Evolutionary conservation across 768 basidiomycete species (phyloP), one percentile per base, ranked within the genome.

Genomic region (Melanogaster broomeanus): DNA sequence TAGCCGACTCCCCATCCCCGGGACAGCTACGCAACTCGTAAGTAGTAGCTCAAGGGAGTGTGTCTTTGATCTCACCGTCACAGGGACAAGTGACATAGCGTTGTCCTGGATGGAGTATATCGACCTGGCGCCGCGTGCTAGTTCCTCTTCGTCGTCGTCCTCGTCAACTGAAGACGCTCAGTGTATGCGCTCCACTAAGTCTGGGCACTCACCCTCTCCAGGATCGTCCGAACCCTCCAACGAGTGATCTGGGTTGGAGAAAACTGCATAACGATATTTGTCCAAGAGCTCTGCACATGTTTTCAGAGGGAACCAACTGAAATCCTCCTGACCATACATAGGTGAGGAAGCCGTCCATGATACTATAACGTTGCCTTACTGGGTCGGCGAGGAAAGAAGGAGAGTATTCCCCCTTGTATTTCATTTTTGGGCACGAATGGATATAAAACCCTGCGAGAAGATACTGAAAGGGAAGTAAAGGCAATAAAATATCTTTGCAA

Each of bases 371-470:
- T 40, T n/a, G 5, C 59, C 77, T 59, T 56, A 93, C 90, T 8
- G 95, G 93, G 68, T 98, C 95, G 12, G 82, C 79, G 18, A 98
- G 77, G 57, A 82, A 92, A 3, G 95, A 97, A 0, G 96, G 96
- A 0, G 76, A 67, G 59, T 95, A 99, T 49, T 97, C 93, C 25
- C 86, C 94, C 63, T 99, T 99, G 71, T 99, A 98, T 49, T 78
- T 78, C 97, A 98, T 98, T 70, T 99, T 99, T 45, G 74, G 81
- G 63, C 95, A 98, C 2, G 89, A 84, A 59, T 97, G 81, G 34
- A 98, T 88, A 67, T 98, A 98, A 68, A 84, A 98, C 7, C 95
- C 95, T 97, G 60, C 22, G 10, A 9, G 16, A 6, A 15, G 5
- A 12, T 11, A 34, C 57, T 44, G 24, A 35, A 8, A 22, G 30